Evolutionary conservation across 495 filamentous ascomycete species (phyloP).

Genomic region (Cercophora samala): DNA sequence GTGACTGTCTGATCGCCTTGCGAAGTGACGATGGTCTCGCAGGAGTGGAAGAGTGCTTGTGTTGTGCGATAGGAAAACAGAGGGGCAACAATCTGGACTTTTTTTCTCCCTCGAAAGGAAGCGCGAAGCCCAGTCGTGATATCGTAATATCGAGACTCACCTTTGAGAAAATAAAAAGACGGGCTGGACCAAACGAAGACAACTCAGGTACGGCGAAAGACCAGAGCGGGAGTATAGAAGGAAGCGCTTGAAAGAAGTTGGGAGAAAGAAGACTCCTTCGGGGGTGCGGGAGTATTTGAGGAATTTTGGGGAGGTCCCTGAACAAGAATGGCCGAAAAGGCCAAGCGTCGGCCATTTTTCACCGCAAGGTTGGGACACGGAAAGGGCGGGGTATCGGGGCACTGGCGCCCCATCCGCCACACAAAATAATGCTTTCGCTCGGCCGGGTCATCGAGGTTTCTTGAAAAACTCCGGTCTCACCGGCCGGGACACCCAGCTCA

Average conservation of each 20-base stretch:
- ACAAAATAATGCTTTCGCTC: slow-evolving; percentile 25
- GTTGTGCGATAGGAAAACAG: slow-evolving; percentile 1
- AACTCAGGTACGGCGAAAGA: slow-evolving; percentile 11
- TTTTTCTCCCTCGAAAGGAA: not conserved
- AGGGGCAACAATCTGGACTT: not conserved
- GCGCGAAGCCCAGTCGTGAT: not conserved
- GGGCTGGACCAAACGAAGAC: slow-evolving; percentile 13
- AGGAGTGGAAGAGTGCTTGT: not conserved
- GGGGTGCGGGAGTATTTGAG: slow-evolving; percentile 37
- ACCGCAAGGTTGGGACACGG: slow-evolving; percentile 21
- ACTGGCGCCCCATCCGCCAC: slow-evolving; percentile 10
- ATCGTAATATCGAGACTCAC: slow-evolving; percentile 12
- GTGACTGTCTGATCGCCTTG: not conserved
- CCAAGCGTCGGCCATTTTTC: slow-evolving; percentile 33
- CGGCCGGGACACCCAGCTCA: not conserved
- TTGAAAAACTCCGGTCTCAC: slow-evolving; percentile 11
- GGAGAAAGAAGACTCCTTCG: slow-evolving; percentile 20
- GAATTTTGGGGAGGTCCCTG: slow-evolving; percentile 29
- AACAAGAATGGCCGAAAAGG: slow-evolving; percentile 14
- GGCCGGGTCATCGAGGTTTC: slow-evolving; percentile 2
- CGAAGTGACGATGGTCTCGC: not conserved
- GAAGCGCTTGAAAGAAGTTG: slow-evolving; percentile 30
- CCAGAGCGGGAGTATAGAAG: slow-evolving; percentile 10
- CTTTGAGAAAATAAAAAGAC: slow-evolving; percentile 14
- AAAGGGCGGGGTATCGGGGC: slow-evolving; percentile 21